A percentile compares a stretch with the other conserved stretches of the same genome.
phyloP scores from a whole-genome alignment of 1,284 basidiomycete genomes.

The Tilletiopsis washingtonensis region DNA sequence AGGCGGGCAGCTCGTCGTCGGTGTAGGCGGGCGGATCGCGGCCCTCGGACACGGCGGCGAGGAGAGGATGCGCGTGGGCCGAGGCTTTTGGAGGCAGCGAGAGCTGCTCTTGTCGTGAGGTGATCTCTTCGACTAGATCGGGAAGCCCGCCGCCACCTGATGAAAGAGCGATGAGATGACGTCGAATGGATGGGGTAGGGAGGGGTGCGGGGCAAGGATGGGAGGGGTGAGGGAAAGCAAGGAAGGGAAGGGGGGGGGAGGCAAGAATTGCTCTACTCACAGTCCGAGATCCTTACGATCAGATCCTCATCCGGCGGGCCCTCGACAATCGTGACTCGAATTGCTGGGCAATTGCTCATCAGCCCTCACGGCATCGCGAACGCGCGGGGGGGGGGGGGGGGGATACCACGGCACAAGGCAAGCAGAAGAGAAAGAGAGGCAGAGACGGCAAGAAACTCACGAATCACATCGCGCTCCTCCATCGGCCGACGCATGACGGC shows the following conservation, averaged over 20 bases:
- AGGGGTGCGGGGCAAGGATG: too few relatives aligned
- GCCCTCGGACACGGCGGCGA: background rate
- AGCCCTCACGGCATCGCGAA: slow-evolving; percentile 1
- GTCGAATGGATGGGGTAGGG: slow-evolving; percentile 9
- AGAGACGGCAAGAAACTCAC: background rate
- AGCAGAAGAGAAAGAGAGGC: too few relatives aligned
- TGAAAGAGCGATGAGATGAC: background rate
- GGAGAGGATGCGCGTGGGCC: background rate
- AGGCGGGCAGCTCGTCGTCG: background rate
- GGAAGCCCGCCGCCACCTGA: slow-evolving; percentile 20
- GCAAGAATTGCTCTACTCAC: too few relatives aligned
- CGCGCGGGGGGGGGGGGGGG: background rate
- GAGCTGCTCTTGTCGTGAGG: background rate
- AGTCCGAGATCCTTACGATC: slow-evolving; percentile 41
- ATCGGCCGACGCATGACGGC: slow-evolving; percentile 28
- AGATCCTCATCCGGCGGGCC: slow-evolving; percentile 40
- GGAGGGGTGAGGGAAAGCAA: too few relatives aligned
- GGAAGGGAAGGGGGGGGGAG: too few relatives aligned
- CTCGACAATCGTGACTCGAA: slow-evolving; percentile 40
- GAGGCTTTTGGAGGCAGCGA: background rate
- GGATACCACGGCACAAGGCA: too few relatives aligned
- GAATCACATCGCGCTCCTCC: slow-evolving; percentile 10
- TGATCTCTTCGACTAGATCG: slow-evolving; percentile 19
- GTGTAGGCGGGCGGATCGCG: background rate
- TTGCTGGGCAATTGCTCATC: slow-evolving; percentile 2